Percentiles rank a stretch among this genome's conserved stretches.
phyloP scores from a whole-genome alignment of 1,139 yeast genomes.

The Hanseniaspora gamundiae region DNA sequence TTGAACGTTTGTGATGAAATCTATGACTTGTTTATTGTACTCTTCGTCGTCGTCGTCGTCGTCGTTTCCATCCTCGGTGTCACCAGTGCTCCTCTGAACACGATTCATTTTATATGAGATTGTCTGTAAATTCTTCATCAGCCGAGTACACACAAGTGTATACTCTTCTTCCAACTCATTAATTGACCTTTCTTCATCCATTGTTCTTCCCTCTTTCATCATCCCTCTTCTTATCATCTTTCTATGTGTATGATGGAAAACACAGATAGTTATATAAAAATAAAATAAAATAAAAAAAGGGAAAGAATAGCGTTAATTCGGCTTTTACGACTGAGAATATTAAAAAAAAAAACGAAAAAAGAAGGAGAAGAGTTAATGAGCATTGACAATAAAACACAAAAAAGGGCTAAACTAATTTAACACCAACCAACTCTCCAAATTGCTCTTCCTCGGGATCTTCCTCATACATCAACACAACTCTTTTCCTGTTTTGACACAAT shows the following conservation, averaged over 20 bases:
- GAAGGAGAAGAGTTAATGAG: background rate
- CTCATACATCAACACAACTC: slow-evolving; percentile 1
- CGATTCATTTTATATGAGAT: background rate
- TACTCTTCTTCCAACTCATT: background rate
- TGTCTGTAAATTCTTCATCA: slow-evolving; percentile 1
- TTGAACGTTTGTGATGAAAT: too few relatives aligned
- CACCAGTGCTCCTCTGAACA: background rate
- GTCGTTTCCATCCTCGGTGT: background rate
- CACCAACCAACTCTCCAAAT: background rate
- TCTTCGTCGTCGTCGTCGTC: background rate
- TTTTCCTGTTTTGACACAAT: slow-evolving; percentile 1
- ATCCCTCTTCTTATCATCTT: background rate
- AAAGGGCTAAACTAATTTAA: background rate
- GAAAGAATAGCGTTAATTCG: too few relatives aligned
- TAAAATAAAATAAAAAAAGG: too few relatives aligned
- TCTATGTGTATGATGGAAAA: background rate
- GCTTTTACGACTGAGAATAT: too few relatives aligned
- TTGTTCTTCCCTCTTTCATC: background rate
- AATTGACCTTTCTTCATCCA: background rate
- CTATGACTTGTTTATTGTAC: background rate
- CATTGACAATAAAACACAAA: background rate
- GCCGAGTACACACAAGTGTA: background rate
- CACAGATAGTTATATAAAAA: background rate
- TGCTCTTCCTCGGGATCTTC: slow-evolving; percentile 1
- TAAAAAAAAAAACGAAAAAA: too few relatives aligned